Percentiles rank a stretch among this genome's conserved stretches.
These are phyloP conservation scores for Neofusicoccum umdonicola DNA, from an alignment of 2,329 filamentous ascomycete genomes.

Conservation along the genomic window DNA sequence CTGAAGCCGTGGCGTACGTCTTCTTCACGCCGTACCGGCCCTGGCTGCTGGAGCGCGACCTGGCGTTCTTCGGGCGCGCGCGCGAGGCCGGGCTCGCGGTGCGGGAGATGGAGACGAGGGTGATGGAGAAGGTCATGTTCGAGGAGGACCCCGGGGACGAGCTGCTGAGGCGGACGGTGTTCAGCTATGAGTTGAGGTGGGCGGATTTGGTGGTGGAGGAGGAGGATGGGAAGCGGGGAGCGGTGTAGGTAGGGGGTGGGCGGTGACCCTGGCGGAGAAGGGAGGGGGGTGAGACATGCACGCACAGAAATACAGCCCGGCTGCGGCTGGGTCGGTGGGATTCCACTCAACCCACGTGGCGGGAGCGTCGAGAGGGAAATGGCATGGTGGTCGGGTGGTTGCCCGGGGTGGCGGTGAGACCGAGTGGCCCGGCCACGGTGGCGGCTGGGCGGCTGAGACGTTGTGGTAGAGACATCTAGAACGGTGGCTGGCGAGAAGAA, in stretches of 20 bases:
- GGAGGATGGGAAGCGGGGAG: neutral
- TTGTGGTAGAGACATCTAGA: neutral
- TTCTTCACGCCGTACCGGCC: constrained; percentile 95
- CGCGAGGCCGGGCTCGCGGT: constrained; percentile 64
- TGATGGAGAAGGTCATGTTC: constrained; percentile 85
- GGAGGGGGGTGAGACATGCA: no score
- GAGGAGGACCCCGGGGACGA: constrained; percentile 86
- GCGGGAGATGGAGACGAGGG: constrained; percentile 75
- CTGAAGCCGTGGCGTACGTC: constrained; percentile 67
- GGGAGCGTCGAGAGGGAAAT: neutral
- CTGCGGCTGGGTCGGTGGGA: neutral
- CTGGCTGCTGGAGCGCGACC: constrained; percentile 81
- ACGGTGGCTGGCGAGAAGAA: no score
- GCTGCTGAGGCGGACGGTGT: constrained; percentile 76
- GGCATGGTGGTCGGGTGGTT: neutral
- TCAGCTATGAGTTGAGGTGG: constrained; percentile 74
- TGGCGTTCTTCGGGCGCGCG: constrained; percentile 81
- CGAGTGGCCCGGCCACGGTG: no score
- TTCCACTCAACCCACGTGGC: neutral
- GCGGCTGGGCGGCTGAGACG: neutral
- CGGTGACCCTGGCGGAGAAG: no score
- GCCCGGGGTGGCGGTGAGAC: no score
- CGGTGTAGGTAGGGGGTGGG: neutral
- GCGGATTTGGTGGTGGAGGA: constrained; percentile 25
- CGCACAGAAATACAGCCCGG: neutral